Evolutionary conservation across 257 asterid genomes (phyloP), one percentile per base, ranked within the genome.

Genomic region (Coffea canephora): DNA sequence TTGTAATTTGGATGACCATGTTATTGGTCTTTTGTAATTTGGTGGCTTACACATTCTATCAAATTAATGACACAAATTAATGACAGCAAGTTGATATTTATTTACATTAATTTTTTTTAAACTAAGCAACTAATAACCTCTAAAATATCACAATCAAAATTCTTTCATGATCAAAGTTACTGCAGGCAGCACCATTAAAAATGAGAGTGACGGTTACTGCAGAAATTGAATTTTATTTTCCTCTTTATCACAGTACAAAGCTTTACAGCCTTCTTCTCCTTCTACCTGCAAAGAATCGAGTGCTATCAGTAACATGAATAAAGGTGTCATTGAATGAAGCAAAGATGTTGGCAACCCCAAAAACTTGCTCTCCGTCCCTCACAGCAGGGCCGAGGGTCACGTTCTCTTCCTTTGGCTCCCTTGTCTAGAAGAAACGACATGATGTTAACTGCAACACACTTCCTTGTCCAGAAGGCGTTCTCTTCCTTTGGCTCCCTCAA

Each of bases 241-340:
- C 45, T 0, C 9, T n/a, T 49, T 19, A 21, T 9, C 5, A 31
- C 15, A 19, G 12, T 48, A 4, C n/a, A 9, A 39, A 2, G 78
- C 57, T 31, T 85, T 83, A 94, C 85, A 94, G 88, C 92, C 97
- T 91, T 78, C 97, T 91, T 87, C 97, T 97, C 75, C 97, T 90
- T 86, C 97, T 84, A 18, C 98, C 97, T n/a, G 86, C 98, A 95
- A 31, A 31, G 0, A 93, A 92, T 94, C 98, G 88, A 41, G 98
- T 92, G 83, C 97, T 94, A 78, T 94, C 98, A 0, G 98, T 10
- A 61, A 31, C 43, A 13, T 69, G 15, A 70, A 94, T 94, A 84
- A 94, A 94, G 27, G 98, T 94, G 73, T 94, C 98, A 19, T 94
- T 92, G 86, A 94, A 94, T 2, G 98, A 94, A 6, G 98, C 98